These are phyloP conservation scores for Stachybotrys elegans DNA, from an alignment of 2,329 filamentous ascomycete species.

Conservation along the genomic window DNA sequence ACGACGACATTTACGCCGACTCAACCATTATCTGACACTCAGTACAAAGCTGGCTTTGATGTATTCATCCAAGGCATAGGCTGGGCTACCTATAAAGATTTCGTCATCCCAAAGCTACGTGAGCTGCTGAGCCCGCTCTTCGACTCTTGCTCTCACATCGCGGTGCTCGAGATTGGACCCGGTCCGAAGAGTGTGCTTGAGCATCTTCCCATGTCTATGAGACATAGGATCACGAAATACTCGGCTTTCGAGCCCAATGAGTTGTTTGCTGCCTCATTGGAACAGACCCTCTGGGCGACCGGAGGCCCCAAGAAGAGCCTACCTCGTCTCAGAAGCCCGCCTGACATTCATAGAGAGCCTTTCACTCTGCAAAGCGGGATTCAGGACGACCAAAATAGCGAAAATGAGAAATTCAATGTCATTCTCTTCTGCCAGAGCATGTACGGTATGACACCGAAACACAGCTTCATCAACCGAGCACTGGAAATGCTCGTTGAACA, in stretches of 20 bases:
- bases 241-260: slow-evolving; percentile 48
- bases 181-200: slow-evolving; percentile 51
- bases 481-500: slow-evolving; percentile 48
- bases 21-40: slow-evolving; percentile 35
- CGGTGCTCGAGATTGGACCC: slow-evolving; percentile 55
- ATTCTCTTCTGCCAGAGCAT: slow-evolving; percentile 61
- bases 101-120: slow-evolving; percentile 46
- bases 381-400: slow-evolving; percentile 10
- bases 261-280: slow-evolving; percentile 37
- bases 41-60: slow-evolving; percentile 46
- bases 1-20: slow-evolving; percentile 16
- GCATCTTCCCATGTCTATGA: slow-evolving; percentile 35
- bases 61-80: slow-evolving; percentile 29
- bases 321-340: slow-evolving; percentile 31
- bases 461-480: slow-evolving; percentile 37
- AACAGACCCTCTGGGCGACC: slow-evolving; percentile 26
- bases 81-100: slow-evolving; percentile 39
- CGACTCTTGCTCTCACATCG: slow-evolving; percentile 35
- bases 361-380: slow-evolving; percentile 33
- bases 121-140: slow-evolving; percentile 35
- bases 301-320: slow-evolving; percentile 32
- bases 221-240: slow-evolving; percentile 43
- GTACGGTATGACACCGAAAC: slow-evolving; percentile 52
- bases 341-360: slow-evolving; percentile 30
- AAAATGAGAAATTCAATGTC: slow-evolving; percentile 42